Conservation (phyloP, 2,329 filamentous ascomycete genomes). For the Hymenoscyphus infarciens region DNA sequence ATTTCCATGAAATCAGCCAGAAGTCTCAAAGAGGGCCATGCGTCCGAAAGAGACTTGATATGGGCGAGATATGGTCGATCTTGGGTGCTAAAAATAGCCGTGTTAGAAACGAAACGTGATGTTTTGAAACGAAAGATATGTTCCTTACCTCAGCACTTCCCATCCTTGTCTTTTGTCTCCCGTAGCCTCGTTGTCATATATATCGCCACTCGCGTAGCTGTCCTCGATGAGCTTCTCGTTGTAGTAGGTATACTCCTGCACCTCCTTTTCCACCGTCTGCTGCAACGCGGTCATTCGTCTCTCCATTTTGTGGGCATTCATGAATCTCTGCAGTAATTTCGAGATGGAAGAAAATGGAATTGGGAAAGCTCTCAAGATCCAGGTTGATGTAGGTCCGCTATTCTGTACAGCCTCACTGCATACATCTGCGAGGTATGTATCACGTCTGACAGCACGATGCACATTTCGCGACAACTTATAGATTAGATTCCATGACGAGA, state of each 20-base stretch:
- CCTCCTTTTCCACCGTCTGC: slow-evolving; percentile 4
- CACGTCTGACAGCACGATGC: neutral
- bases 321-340: neutral
- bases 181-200: slow-evolving; percentile 12
- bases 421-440: neutral
- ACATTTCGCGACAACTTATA: neutral
- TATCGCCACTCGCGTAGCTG: slow-evolving; percentile 17
- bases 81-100: neutral
- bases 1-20: slow-evolving; percentile 26
- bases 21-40: slow-evolving; percentile 20
- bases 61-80: slow-evolving; percentile 16
- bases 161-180: slow-evolving; percentile 9
- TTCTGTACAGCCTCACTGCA: slow-evolving; percentile 1
- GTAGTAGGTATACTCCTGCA: slow-evolving; percentile 9
- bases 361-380: neutral
- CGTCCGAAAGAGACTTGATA: slow-evolving; percentile 13
- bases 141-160: slow-evolving; percentile 10
- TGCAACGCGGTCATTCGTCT: neutral
- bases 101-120: neutral
- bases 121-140: neutral
- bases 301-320: neutral
- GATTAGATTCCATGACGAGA: neutral
- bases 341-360: neutral
- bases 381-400: neutral
- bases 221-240: slow-evolving; percentile 11